Base-by-base conservation (phyloP, 306 rosid species). In the Cucumis hystrix region DNA sequence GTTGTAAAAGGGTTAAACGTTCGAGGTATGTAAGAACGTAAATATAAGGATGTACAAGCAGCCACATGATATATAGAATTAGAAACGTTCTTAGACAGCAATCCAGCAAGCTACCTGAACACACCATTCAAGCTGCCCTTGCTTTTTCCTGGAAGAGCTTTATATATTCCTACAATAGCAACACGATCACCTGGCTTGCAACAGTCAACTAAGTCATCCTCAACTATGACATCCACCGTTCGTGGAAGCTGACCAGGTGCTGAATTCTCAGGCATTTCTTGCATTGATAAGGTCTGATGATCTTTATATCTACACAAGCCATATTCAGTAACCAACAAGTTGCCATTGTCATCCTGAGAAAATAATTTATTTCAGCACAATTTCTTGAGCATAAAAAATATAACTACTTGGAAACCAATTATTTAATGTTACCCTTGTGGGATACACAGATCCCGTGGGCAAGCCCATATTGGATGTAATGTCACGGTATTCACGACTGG, bases 171-270 rank as follows among this genome's bases (percentile, higher is more conserved):
- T 55, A 95, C 97, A 83, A 95, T 80, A 25, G 96, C 87, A 76
- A 95, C 98, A 45, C 99, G 97, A 41, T 95, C 99, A 86, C 99
- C 99, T 4, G 99, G 99, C 87, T 95, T 95, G 88, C 99, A 95
- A 71, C 91, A 79, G 85, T 92, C 99, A 86, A 92, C 98, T 45
- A 95, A 85, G 83, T 95, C 99, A 77, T 95, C 99, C 89, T 95
- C 99, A 56, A 83, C 92, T 39, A 95, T 79, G 67, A 91, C 74
- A 88, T 95, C 99, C 85, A 95, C 96, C 2, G 99, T 92, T 81
- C 99, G 82, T 65, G 98, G 97, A 76, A 95, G 99, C 90, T 92
- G 99, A 84, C 99, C 99, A 75, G 99, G 99, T 6, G 99, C 97
- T 62, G 99, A 87, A 82, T 92, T 95, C 81, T 95, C 99, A 23